Conservation (phyloP, 1,284 basidiomycete species). For the Entoloma clypeatum region DNA sequence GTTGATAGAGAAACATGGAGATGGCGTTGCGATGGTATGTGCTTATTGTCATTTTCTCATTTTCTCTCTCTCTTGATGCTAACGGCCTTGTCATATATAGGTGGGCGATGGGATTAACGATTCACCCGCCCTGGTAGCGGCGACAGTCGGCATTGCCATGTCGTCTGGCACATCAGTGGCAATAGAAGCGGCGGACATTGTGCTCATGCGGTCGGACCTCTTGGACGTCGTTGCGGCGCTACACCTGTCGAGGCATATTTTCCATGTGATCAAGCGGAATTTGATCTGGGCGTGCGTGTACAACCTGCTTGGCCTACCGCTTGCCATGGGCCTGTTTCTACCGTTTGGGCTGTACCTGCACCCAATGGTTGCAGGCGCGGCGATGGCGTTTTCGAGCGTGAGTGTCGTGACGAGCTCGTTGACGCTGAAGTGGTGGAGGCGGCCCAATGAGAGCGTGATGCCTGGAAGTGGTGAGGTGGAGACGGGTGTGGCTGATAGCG, state of each 20-base stretch:
- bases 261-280: slow-evolving; percentile 86
- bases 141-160: slow-evolving; percentile 94
- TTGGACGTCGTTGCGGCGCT: slow-evolving; percentile 96
- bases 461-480: slow-evolving; percentile 53
- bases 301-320: slow-evolving; percentile 93
- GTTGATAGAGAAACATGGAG: slow-evolving; percentile 65
- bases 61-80: slow-evolving; percentile 4
- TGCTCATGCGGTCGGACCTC: slow-evolving; percentile 94
- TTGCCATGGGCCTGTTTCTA: slow-evolving; percentile 96
- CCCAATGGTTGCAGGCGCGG: slow-evolving; percentile 96
- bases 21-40: slow-evolving; percentile 85
- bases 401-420: slow-evolving; percentile 92
- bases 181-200: slow-evolving; percentile 96
- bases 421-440: slow-evolving; percentile 81
- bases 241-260: slow-evolving; percentile 87
- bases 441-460: slow-evolving; percentile 69
- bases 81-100: slow-evolving; percentile 39
- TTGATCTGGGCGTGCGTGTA: slow-evolving; percentile 92
- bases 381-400: slow-evolving; percentile 97
- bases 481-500: slow-evolving; percentile 29
- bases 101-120: slow-evolving; percentile 99
- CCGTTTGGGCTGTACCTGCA: slow-evolving; percentile 92
- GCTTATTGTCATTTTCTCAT: not conserved
- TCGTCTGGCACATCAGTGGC: slow-evolving; percentile 96
- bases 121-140: slow-evolving; percentile 92